These are phyloP conservation scores for Dentipellis sp. DNA, from an alignment of 768 basidiomycete genomes.

Conservation along the genomic window DNA sequence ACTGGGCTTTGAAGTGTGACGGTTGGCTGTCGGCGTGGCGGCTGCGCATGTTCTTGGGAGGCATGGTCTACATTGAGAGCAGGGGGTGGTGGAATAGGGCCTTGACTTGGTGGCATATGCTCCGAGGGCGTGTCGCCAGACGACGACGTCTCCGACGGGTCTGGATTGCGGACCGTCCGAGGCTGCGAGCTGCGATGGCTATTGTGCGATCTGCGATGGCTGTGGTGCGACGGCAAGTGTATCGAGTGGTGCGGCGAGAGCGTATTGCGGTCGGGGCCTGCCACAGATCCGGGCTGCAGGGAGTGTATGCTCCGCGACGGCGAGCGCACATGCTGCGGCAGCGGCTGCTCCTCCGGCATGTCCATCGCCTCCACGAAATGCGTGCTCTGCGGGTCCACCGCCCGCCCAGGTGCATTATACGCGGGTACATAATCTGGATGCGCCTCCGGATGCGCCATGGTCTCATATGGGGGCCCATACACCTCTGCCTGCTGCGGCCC, in stretches of 20 bases:
- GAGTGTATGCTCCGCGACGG: conserved; percentile 6
- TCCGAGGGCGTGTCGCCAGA: background rate
- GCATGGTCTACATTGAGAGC: background rate
- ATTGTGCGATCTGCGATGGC: conserved; percentile 10
- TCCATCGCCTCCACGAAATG: conserved; percentile 7
- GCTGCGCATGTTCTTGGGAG: background rate
- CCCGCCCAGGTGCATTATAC: conserved; percentile 3
- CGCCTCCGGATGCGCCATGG: background rate
- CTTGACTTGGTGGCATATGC: background rate
- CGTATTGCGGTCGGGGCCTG: too few species aligned
- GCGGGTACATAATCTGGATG: conserved; percentile 4
- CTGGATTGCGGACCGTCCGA: conserved; percentile 14
- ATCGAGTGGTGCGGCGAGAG: conserved; percentile 5
- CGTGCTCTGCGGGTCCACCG: conserved; percentile 1
- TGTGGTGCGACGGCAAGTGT: background rate
- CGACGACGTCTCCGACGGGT: conserved; percentile 7
- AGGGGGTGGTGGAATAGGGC: background rate
- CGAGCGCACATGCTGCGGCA: background rate
- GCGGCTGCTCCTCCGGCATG: conserved; percentile 6
- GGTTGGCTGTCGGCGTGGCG: background rate
- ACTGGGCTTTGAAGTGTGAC: conserved; percentile 12
- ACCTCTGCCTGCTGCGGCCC: conserved; percentile 1
- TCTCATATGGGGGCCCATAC: background rate
- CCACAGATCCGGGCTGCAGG: background rate
- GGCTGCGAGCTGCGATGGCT: conserved; percentile 5